Conservation (phyloP, 2,329 filamentous ascomycete genomes). For the Aureobasidium subglaciale region DNA sequence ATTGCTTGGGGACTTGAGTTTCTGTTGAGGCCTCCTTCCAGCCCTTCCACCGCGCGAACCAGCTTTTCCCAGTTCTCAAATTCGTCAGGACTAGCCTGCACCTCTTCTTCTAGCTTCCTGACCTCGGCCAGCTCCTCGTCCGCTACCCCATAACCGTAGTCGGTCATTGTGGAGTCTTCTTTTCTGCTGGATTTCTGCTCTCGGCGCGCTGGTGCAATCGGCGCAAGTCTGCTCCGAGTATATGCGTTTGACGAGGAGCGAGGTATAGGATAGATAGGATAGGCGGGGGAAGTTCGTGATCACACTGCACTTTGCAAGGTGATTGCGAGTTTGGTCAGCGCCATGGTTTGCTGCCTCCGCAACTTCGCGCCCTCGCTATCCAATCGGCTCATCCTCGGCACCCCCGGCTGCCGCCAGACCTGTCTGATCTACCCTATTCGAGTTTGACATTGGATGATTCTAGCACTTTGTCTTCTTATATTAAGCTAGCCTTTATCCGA, state of each 20-base stretch:
- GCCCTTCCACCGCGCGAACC: conserved; percentile 69
- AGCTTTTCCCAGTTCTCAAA: conserved; percentile 95
- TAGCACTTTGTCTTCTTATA: no score
- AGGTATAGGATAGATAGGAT: not conserved
- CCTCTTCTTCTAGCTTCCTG: conserved; percentile 67
- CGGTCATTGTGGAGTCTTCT: conserved; percentile 49
- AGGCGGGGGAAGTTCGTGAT: not conserved
- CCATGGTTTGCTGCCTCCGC: not conserved
- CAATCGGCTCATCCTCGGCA: not conserved
- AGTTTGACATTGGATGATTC: no score
- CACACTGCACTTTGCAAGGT: not conserved
- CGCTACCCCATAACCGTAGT: conserved; percentile 64
- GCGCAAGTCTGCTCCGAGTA: not conserved
- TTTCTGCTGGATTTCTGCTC: not conserved
- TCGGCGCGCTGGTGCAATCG: not conserved
- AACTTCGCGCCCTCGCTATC: no score
- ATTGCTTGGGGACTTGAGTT: conserved; percentile 95
- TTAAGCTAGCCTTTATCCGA: no score
- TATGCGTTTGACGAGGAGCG: not conserved
- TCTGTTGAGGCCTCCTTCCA: conserved; percentile 89
- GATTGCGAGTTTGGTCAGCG: not conserved
- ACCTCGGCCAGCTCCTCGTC: conserved; percentile 80
- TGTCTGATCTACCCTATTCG: not conserved
- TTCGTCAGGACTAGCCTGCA: conserved; percentile 77
- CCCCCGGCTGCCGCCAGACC: not conserved